A percentile compares a stretch with the other conserved stretches of the same genome.
These are phyloP conservation scores for Rhododendron ferrugineum DNA, from an alignment of 148 eudicot genomes.

Conservation along the genomic window DNA sequence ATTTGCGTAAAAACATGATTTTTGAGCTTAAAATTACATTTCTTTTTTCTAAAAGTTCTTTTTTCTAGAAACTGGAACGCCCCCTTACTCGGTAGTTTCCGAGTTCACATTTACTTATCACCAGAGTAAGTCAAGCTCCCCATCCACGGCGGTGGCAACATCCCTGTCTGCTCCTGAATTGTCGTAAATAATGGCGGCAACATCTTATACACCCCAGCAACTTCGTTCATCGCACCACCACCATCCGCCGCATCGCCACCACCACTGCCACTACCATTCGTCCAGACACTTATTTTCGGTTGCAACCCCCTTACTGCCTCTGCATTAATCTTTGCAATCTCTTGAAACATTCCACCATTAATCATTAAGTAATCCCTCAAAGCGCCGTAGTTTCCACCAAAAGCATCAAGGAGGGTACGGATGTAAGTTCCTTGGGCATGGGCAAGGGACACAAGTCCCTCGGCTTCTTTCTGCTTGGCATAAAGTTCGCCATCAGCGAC, in stretches of 20 bases:
- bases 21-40: too few species aligned
- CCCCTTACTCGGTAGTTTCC: too few species aligned
- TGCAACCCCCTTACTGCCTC: slow-evolving; percentile 44
- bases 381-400: slow-evolving; percentile 37
- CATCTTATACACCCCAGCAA: slow-evolving; percentile 40
- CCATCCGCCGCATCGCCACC: slow-evolving; percentile 8
- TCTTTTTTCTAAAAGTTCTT: too few species aligned
- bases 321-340: slow-evolving; percentile 48
- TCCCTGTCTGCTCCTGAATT: slow-evolving; percentile 50
- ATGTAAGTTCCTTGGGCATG: slow-evolving; percentile 36
- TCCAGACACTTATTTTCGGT: slow-evolving; percentile 62
- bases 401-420: neutral
- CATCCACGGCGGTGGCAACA: slow-evolving; percentile 48
- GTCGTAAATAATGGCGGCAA: slow-evolving; percentile 56
- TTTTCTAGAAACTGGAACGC: too few species aligned
- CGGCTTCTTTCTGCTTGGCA: slow-evolving; percentile 35
- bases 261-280: slow-evolving; percentile 25
- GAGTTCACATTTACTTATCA: neutral
- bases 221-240: slow-evolving; percentile 41
- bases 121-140: slow-evolving; percentile 16
- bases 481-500: slow-evolving; percentile 37
- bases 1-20: too few species aligned
- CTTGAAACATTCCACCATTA: slow-evolving; percentile 44
- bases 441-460: slow-evolving; percentile 31
- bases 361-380: slow-evolving; percentile 62